phyloP scores from a whole-genome alignment of 2,329 filamentous ascomycete genomes.

The Aspergillus fischeri region DNA sequence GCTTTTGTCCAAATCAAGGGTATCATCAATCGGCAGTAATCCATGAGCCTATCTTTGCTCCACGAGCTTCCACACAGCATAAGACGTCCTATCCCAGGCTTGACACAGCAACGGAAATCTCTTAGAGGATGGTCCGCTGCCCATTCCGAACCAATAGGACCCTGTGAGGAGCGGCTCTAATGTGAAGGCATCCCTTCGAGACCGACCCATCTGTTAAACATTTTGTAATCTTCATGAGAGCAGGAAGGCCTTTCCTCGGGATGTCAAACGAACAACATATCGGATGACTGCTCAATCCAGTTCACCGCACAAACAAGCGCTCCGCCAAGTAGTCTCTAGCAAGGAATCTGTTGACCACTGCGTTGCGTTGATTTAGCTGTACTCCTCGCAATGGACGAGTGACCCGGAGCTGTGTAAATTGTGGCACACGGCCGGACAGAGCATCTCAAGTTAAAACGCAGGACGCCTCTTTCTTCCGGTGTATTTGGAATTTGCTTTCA shows the following conservation, averaged over 20 bases:
- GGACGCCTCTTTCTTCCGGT: slow-evolving; percentile 82
- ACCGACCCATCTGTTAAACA: not conserved
- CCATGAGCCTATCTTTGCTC: not conserved
- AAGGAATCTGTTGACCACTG: not conserved
- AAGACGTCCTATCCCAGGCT: not conserved
- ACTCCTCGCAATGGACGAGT: not conserved
- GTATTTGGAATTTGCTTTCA: slow-evolving; percentile 89
- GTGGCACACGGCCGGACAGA: not conserved
- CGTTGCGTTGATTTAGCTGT: not conserved
- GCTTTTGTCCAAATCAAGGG: not conserved
- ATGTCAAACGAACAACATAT: not conserved
- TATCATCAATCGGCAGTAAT: not conserved
- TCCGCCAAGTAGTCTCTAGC: not conserved
- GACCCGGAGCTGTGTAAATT: not conserved
- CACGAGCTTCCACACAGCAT: not conserved
- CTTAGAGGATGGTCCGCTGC: not conserved
- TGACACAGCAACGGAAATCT: not conserved
- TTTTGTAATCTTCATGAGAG: not conserved
- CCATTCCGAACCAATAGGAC: not conserved
- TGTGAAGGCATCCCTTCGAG: not conserved
- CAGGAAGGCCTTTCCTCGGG: not conserved
- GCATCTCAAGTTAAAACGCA: slow-evolving; percentile 58
- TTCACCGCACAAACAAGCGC: not conserved
- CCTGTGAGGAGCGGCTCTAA: not conserved
- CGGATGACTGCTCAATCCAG: not conserved